A percentile compares a stretch with the other conserved stretches of the same genome.
phyloP scores from a whole-genome alignment of 1,284 basidiomycete genomes.

The Boletus austroedulis region DNA sequence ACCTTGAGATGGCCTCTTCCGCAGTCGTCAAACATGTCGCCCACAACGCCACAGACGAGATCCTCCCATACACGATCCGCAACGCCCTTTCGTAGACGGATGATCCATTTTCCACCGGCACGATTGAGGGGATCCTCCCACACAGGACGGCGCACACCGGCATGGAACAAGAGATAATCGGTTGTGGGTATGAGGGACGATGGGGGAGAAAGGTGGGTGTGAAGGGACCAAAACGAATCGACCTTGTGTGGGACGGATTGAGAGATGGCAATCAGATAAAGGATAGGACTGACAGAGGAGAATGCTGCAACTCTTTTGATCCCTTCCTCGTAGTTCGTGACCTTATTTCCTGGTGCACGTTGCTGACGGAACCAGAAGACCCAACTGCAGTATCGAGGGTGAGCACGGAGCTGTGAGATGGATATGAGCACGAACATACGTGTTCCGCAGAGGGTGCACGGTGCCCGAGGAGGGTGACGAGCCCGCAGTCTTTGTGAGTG shows the following conservation, averaged over 20 bases:
- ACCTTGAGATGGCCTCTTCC: constrained; percentile 30
- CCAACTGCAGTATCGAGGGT: constrained; percentile 52
- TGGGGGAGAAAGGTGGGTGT: constrained; percentile 76
- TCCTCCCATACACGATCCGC: constrained; percentile 83
- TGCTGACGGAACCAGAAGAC: constrained; percentile 85
- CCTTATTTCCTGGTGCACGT: constrained; percentile 75
- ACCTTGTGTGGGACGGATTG: constrained; percentile 45
- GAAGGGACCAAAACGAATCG: constrained; percentile 82
- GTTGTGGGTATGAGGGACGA: constrained; percentile 74
- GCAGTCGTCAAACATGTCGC: constrained; percentile 74
- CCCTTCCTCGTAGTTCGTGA: constrained; percentile 80
- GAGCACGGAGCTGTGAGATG: constrained; percentile 14
- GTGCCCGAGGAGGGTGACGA: constrained; percentile 20
- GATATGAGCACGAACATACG: constrained; percentile 60
- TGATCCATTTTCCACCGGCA: constrained; percentile 89
- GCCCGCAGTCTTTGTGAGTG: constrained; percentile 21
- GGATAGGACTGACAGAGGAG: constrained; percentile 55
- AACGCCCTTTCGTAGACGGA: constrained; percentile 79
- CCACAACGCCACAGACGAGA: constrained; percentile 71
- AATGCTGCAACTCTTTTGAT: constrained; percentile 81
- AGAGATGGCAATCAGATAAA: not conserved
- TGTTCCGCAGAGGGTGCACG: constrained; percentile 75
- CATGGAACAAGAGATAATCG: constrained; percentile 83
- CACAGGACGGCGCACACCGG: constrained; percentile 75
- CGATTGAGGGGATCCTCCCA: constrained; percentile 90